phyloP scores from a whole-genome alignment of 208 protist species.

The Acanthamoeba sp. region DNA sequence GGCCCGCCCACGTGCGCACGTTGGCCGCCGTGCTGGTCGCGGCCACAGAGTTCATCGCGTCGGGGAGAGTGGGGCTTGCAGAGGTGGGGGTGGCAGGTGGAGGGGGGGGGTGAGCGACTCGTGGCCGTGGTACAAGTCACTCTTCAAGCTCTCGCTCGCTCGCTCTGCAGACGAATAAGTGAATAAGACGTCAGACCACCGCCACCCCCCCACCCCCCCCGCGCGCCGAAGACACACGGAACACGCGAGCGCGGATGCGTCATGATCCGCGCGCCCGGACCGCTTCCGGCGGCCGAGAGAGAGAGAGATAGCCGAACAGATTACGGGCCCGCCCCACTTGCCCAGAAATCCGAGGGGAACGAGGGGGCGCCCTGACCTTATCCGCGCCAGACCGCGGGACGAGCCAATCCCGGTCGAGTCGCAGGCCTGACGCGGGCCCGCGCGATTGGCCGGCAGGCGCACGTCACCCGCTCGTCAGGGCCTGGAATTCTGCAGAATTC shows the following conservation, averaged over 20 bases:
- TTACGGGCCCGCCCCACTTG: background rate
- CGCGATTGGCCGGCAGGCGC: background rate
- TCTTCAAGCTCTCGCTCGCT: background rate
- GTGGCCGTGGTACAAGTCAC: conserved; percentile 22
- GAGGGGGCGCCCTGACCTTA: background rate
- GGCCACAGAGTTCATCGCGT: background rate
- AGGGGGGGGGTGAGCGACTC: background rate
- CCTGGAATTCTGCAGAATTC: conserved; percentile 44
- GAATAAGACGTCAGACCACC: too few relatives aligned
- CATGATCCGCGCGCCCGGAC: background rate
- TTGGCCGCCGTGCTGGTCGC: conserved; percentile 6
- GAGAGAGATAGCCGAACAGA: background rate
- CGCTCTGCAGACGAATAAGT: background rate
- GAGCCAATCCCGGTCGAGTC: background rate
- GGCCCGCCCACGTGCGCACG: conserved; percentile 33
- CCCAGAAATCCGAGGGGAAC: background rate
- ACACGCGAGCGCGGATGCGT: background rate
- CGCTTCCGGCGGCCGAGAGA: background rate
- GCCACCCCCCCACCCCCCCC: too few relatives aligned
- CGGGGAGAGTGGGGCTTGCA: background rate
- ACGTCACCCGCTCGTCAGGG: background rate
- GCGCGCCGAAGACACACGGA: too few relatives aligned
- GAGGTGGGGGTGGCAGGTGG: background rate
- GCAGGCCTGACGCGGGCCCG: background rate
- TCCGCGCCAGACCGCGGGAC: background rate